A percentile compares a stretch with the other conserved stretches of the same genome.
Evolutionary conservation across 352 stramenopile species (phyloP).

Genomic region (Aphanomyces stellatus): DNA sequence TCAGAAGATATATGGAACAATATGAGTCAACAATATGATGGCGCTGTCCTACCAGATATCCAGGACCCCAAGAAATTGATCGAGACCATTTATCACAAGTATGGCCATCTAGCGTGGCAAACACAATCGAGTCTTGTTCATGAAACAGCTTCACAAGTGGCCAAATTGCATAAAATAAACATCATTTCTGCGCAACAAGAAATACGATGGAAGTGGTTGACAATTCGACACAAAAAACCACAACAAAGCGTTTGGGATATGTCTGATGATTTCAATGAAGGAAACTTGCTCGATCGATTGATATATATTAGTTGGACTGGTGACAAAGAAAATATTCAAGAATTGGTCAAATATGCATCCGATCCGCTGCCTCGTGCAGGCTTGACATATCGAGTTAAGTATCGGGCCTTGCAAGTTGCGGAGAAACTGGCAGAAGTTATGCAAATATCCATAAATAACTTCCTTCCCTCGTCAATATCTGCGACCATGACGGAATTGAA

Average conservation of each 20-base stretch:
- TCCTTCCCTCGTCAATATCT: conserved; percentile 3
- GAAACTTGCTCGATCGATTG: background rate
- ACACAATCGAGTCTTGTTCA: conserved; percentile 7
- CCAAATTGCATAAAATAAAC: background rate
- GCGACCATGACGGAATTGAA: background rate
- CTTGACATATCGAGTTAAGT: conserved; percentile 50
- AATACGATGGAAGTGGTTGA: conserved; percentile 5
- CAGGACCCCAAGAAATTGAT: background rate
- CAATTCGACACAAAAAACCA: background rate
- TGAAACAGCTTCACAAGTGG: background rate
- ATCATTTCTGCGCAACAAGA: background rate
- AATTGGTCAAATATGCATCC: conserved; percentile 28
- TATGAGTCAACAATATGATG: conserved; percentile 1
- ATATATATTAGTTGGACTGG: background rate
- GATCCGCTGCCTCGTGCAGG: conserved; percentile 33
- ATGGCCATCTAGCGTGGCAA: background rate
- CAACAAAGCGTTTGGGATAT: background rate
- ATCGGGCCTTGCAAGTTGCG: conserved; percentile 34
- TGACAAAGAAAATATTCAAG: background rate
- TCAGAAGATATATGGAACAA: background rate
- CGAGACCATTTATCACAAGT: conserved; percentile 4
- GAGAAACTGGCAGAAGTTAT: conserved; percentile 28
- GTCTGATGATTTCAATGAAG: background rate
- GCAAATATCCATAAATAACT: conserved; percentile 20
- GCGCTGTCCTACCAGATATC: background rate